phyloP scores from a whole-genome alignment of 164 flowering plant genomes.

The Vitis rupestris region DNA sequence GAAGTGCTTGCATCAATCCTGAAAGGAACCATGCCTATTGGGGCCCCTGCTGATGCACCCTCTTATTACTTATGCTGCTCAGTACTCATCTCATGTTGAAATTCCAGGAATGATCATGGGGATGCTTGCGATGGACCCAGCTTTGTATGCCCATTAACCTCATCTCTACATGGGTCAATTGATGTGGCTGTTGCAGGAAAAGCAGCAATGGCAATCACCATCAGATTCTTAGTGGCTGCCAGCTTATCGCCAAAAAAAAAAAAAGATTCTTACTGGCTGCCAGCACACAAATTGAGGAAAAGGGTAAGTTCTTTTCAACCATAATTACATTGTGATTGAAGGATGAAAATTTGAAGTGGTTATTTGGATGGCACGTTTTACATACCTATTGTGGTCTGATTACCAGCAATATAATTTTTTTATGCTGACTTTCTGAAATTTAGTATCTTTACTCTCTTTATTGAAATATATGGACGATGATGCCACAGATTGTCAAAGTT shows the following conservation, averaged over 20 bases:
- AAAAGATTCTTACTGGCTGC: no score
- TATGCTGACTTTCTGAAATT: no score
- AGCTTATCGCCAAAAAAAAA: no score
- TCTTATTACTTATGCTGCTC: conserved; percentile 39
- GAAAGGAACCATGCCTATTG: conserved; percentile 35
- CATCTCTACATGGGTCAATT: conserved; percentile 42
- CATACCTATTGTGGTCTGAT: no score
- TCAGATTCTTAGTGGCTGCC: conserved; percentile 25
- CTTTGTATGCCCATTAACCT: conserved; percentile 34
- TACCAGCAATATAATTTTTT: no score
- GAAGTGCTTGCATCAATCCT: conserved; percentile 41
- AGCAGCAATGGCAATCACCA: conserved; percentile 41
- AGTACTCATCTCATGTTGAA: conserved; percentile 35
- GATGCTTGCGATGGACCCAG: conserved; percentile 39
- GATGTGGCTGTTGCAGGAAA: conserved; percentile 34
- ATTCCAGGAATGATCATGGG: conserved; percentile 42
- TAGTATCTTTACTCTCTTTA: no score
- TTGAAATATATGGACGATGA: no score
- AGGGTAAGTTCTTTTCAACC: not conserved
- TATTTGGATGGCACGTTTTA: not conserved
- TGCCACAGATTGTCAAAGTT: no score
- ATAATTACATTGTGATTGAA: not conserved
- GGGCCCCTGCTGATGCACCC: conserved; percentile 32
- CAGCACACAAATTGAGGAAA: conserved; percentile 4
- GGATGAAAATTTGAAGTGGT: no score